phyloP scores from a whole-genome alignment of 2,329 filamentous ascomycete species.

The Fusarium caatingaense region DNA sequence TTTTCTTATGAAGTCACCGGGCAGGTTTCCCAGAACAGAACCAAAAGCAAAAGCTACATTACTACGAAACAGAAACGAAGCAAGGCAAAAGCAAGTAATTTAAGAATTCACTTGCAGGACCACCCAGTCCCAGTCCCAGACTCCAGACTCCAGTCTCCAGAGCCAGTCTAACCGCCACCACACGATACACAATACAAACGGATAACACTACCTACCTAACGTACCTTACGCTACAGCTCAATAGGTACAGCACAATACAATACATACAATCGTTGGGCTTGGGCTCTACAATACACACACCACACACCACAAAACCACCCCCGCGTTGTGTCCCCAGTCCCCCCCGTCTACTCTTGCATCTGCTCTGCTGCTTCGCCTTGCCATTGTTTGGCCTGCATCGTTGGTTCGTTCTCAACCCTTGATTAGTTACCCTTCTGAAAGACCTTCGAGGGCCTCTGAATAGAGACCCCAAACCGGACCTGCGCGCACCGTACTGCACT shows the following conservation, averaged over 20 bases:
- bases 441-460: conserved; percentile 13
- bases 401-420: conserved; percentile 32
- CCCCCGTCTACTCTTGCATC: conserved; percentile 26
- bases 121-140: background rate
- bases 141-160: background rate
- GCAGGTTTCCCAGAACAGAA: conserved; percentile 28
- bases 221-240: conserved; percentile 3
- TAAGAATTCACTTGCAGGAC: conserved; percentile 28
- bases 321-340: conserved; percentile 37
- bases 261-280: background rate
- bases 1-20: conserved; percentile 30
- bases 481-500: conserved; percentile 7
- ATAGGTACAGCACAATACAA: background rate
- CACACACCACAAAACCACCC: conserved; percentile 34
- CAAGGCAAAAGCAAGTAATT: conserved; percentile 30
- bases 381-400: conserved; percentile 40
- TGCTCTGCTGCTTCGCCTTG: conserved; percentile 3
- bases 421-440: conserved; percentile 19
- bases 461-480: conserved; percentile 18
- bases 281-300: conserved; percentile 13
- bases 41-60: conserved; percentile 20
- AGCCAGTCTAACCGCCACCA: conserved; percentile 32
- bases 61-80: conserved; percentile 25
- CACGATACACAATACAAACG: conserved; percentile 10
- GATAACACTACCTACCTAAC: background rate